Evolutionary conservation across 1,139 yeast genomes (phyloP).

Genomic region (Barnettozyma hawaiiensis): DNA sequence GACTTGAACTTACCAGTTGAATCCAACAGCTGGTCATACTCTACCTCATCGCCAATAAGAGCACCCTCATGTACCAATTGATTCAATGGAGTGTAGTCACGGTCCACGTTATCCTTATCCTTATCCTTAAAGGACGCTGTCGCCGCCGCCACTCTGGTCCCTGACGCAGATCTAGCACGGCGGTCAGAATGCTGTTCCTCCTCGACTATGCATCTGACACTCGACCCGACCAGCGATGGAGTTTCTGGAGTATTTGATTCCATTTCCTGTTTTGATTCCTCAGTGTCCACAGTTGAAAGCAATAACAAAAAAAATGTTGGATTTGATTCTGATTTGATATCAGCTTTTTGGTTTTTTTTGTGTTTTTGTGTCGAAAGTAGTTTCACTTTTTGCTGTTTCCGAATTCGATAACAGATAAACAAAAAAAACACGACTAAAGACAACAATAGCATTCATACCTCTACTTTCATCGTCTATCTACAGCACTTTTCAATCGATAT

Average conservation of each 20-base stretch:
- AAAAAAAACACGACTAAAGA: too few species aligned
- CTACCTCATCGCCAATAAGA: constrained; percentile 47
- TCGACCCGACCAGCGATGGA: constrained; percentile 23
- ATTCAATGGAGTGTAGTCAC: constrained; percentile 40
- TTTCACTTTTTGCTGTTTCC: background rate
- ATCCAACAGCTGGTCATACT: constrained; percentile 48
- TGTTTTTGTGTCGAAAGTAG: background rate
- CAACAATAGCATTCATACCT: too few species aligned
- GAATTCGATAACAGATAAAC: background rate
- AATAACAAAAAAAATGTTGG: too few species aligned
- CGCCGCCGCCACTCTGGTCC: too few species aligned
- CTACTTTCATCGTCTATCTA: too few species aligned
- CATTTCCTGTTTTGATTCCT: too few species aligned
- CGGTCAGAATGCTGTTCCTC: constrained; percentile 10
- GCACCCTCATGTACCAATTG: constrained; percentile 60
- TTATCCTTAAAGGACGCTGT: constrained; percentile 8
- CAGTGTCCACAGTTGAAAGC: too few species aligned
- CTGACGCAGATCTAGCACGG: constrained; percentile 16
- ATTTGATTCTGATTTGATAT: too few species aligned
- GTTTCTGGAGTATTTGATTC: background rate
- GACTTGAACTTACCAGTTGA: constrained; percentile 44
- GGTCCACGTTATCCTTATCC: constrained; percentile 8
- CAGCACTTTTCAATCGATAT: background rate
- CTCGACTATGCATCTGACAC: constrained; percentile 20
- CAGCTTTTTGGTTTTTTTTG: too few species aligned